Evolutionary conservation across 202 grass and related monocot genomes (phyloP).

Genomic region (Cymbopogon flexuosus): DNA sequence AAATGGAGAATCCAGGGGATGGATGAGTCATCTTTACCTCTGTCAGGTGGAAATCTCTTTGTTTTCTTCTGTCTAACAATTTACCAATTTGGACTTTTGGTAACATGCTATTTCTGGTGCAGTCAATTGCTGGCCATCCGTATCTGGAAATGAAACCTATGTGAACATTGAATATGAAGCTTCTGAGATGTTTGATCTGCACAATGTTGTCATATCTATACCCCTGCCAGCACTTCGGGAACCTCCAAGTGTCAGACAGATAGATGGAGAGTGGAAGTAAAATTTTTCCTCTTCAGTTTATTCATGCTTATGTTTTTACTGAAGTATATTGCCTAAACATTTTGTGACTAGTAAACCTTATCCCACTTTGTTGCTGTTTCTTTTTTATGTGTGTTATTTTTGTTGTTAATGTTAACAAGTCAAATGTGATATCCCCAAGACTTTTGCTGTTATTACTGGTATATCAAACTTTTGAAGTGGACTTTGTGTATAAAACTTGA

Average conservation of each 20-base stretch:
- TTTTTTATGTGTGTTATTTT: neutral
- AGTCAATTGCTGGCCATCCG: conserved; percentile 89
- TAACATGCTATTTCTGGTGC: conserved; percentile 18
- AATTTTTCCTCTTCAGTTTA: conserved; percentile 32
- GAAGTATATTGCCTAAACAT: neutral
- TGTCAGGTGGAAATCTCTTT: conserved; percentile 50
- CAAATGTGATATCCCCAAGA: neutral
- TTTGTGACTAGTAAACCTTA: neutral
- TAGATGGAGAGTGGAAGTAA: conserved; percentile 98
- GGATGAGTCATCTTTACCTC: conserved; percentile 64
- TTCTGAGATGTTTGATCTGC: conserved; percentile 77
- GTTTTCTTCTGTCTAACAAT: conserved; percentile 14
- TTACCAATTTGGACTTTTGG: neutral
- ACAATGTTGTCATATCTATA: conserved; percentile 79
- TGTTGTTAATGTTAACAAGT: neutral
- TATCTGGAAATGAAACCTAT: conserved; percentile 76
- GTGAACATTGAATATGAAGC: conserved; percentile 95
- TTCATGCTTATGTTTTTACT: neutral
- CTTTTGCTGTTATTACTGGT: neutral
- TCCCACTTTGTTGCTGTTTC: neutral
- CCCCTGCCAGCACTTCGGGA: conserved; percentile 67
- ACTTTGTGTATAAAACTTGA: neutral
- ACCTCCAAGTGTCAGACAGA: conserved; percentile 72
- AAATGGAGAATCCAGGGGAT: conserved; percentile 92
- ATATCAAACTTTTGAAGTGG: neutral